phyloP scores from a whole-genome alignment of 306 rosid species.

The Citrullus amarus region DNA sequence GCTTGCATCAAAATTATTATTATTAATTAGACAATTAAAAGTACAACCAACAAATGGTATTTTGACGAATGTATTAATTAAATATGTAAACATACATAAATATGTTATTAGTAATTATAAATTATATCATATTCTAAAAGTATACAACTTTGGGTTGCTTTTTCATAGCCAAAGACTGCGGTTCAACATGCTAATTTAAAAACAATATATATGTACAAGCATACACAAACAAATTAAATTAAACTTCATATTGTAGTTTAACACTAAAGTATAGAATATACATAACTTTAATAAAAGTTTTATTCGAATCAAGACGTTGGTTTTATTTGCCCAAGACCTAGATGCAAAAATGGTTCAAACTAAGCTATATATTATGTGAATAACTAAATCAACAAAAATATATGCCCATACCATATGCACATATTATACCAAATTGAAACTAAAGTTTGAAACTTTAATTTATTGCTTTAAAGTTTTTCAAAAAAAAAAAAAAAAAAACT shows the following conservation, averaged over 20 bases:
- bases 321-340: neutral
- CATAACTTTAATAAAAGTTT: neutral
- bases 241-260: neutral
- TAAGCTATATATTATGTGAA: too few relatives aligned
- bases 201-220: neutral
- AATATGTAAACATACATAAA: neutral
- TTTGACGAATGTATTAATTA: too few relatives aligned
- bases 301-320: neutral
- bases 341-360: neutral
- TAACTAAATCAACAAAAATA: too few relatives aligned
- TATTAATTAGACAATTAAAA: too few relatives aligned
- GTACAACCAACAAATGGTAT: too few relatives aligned
- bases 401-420: neutral
- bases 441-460: neutral
- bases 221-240: neutral
- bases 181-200: neutral
- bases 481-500: too few relatives aligned
- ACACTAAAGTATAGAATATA: neutral
- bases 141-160: conserved; percentile 25
- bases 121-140: neutral
- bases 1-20: too few relatives aligned
- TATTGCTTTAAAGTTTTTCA: neutral
- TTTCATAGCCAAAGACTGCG: conserved; percentile 17
- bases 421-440: neutral
- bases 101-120: neutral